These are phyloP conservation scores for Fraxinus platypoda DNA, from an alignment of 305 asterid genomes.

Conservation along the genomic window DNA sequence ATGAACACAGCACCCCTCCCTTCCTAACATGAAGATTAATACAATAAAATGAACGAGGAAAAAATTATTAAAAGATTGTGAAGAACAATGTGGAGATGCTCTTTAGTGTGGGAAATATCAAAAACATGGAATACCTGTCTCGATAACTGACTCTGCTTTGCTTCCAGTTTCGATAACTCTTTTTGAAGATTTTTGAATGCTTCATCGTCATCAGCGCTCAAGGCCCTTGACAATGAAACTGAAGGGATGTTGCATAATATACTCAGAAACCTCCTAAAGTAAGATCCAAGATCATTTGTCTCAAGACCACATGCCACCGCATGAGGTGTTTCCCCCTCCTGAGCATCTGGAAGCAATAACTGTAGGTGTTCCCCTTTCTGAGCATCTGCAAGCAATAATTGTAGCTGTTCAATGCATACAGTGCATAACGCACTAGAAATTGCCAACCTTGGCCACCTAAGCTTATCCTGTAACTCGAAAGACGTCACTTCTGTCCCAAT, in stretches of 20 bases:
- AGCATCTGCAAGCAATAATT: slow-evolving; percentile 68
- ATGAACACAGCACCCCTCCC: background rate
- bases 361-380: slow-evolving; percentile 82
- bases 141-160: slow-evolving; percentile 68
- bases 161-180: slow-evolving; percentile 65
- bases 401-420: slow-evolving; percentile 92
- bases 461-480: slow-evolving; percentile 82
- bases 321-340: slow-evolving; percentile 63
- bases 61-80: background rate
- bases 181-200: slow-evolving; percentile 72
- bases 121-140: slow-evolving; percentile 54
- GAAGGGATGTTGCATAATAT: slow-evolving; percentile 87
- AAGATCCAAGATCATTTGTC: slow-evolving; percentile 80
- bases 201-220: slow-evolving; percentile 69
- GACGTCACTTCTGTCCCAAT: slow-evolving; percentile 97
- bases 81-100: background rate
- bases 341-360: slow-evolving; percentile 66
- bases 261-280: slow-evolving; percentile 70
- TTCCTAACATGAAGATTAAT: background rate
- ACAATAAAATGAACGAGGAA: background rate
- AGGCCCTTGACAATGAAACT: slow-evolving; percentile 71
- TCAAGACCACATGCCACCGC: slow-evolving; percentile 57
- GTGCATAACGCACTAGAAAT: slow-evolving; percentile 71
- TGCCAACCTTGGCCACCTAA: slow-evolving; percentile 85
- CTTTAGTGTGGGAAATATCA: background rate